Evolutionary conservation across 768 basidiomycete genomes (phyloP).

Genomic region (Scleroderma citrinum): DNA sequence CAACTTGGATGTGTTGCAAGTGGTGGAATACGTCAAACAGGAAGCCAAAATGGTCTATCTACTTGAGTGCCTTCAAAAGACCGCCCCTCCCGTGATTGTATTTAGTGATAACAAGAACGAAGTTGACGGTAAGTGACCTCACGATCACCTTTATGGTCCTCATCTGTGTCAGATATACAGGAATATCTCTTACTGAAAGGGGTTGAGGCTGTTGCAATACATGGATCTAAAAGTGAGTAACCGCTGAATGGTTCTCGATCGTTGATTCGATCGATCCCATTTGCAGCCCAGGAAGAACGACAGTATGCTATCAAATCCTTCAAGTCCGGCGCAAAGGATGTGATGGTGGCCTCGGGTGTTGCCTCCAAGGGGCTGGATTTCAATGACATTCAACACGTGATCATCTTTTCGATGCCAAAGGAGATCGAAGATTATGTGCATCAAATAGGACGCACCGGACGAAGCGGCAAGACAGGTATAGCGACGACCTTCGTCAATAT

Average conservation of each 20-base stretch:
- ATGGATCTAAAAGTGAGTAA: slow-evolving; percentile 87
- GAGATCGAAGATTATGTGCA: slow-evolving; percentile 99
- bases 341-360: slow-evolving; percentile 98
- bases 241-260: neutral
- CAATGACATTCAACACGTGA: slow-evolving; percentile 97
- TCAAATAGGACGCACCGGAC: slow-evolving; percentile 96
- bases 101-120: slow-evolving; percentile 99
- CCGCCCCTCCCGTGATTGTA: slow-evolving; percentile 94
- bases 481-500: slow-evolving; percentile 99
- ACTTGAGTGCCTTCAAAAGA: slow-evolving; percentile 96
- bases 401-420: slow-evolving; percentile 99
- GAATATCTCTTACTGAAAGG: slow-evolving; percentile 96
- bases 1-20: slow-evolving; percentile 91
- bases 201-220: slow-evolving; percentile 97
- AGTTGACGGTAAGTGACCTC: slow-evolving; percentile 74
- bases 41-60: slow-evolving; percentile 99
- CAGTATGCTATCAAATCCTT: slow-evolving; percentile 99
- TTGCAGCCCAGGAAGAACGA: slow-evolving; percentile 90
- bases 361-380: slow-evolving; percentile 99
- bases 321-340: slow-evolving; percentile 95
- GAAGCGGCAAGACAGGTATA: slow-evolving; percentile 97
- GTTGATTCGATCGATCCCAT: neutral
- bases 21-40: slow-evolving; percentile 98
- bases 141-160: neutral
- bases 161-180: slow-evolving; percentile 71